Conservation (phyloP, 1,284 basidiomycete genomes). For the Neotropicomus parvogracilis region DNA sequence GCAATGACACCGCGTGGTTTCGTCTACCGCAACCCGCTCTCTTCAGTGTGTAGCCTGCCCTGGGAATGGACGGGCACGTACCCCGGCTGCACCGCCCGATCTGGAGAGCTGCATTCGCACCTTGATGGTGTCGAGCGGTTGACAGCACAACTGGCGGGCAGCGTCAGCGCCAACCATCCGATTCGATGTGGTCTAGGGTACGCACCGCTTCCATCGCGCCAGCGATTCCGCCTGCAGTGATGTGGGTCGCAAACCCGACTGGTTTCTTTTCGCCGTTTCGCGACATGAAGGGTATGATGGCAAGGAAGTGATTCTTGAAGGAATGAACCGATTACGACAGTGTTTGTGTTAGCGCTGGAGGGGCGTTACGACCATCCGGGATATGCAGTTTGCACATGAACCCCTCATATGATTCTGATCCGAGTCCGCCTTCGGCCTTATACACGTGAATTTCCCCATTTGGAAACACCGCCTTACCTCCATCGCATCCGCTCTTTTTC, state of each 20-base stretch:
- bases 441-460: constrained; percentile 31
- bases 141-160: constrained; percentile 59
- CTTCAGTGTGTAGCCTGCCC: constrained; percentile 48
- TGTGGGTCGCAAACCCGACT: constrained; percentile 83
- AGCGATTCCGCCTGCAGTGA: constrained; percentile 88
- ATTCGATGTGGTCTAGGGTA: constrained; percentile 17
- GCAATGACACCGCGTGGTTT: constrained; percentile 93
- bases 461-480: constrained; percentile 19
- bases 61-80: constrained; percentile 54
- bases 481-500: constrained; percentile 24
- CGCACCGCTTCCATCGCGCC: constrained; percentile 88
- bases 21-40: constrained; percentile 48
- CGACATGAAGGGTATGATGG: constrained; percentile 44
- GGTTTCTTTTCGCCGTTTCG: constrained; percentile 62
- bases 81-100: constrained; percentile 74
- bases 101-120: constrained; percentile 96
- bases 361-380: background rate
- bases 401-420: constrained; percentile 15
- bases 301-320: background rate
- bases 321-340: background rate
- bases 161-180: background rate
- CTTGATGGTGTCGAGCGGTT: constrained; percentile 95
- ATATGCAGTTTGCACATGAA: background rate
- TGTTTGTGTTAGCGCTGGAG: background rate
- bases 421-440: constrained; percentile 6